Evolutionary conservation across 129 eudicot genomes (phyloP), one percentile per base, ranked within the genome.

Genomic region (Helianthus annuus): DNA sequence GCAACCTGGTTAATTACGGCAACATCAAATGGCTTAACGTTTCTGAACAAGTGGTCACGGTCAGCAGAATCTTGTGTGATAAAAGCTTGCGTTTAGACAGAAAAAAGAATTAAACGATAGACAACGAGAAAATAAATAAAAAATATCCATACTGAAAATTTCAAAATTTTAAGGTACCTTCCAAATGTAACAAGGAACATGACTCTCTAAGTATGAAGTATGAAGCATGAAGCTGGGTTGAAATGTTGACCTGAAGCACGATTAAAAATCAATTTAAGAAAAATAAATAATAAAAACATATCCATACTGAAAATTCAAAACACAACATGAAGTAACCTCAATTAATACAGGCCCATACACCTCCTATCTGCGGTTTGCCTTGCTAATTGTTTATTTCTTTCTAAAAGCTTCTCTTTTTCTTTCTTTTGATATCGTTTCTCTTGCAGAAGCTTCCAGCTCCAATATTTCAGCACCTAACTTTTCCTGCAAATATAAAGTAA

Each of bases 161-260:
- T 69, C 15, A 53, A 15, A 10, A 40, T 40, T 70, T 12, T 42
- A 36, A 73, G 40, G 57, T 93, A 93, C 98, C 98, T 90, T 94
- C 98, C 98, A 94, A 10, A 90, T 81, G 82, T 94, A 94, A 70
- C 78, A 22, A 16, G 96, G 83, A 58, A 94, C 89, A 36, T 94
- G 97, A 61, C 89, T 96, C 82, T 90, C 98, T 75, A n/a, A n/a
- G n/a, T n/a, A n/a, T n/a, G n/a, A 94, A 83, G 87, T 80, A 94
- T 62, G 78, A 85, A 16, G 98, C 98, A 78, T 94, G 95, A 44
- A 76, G 57, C 69, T 82, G 83, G 66, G 82, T 85, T 15, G 85
- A 68, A 46, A 90, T 93, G 38, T 88, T 90, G 69, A 94, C 98
- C 98, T 93, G 83, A 78, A 53, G 24, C 59, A 48, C 65, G 69